A percentile compares a stretch with the other conserved stretches of the same genome.
Conservation (phyloP, 1,284 basidiomycete species). For the Pseudozyma pruni region DNA sequence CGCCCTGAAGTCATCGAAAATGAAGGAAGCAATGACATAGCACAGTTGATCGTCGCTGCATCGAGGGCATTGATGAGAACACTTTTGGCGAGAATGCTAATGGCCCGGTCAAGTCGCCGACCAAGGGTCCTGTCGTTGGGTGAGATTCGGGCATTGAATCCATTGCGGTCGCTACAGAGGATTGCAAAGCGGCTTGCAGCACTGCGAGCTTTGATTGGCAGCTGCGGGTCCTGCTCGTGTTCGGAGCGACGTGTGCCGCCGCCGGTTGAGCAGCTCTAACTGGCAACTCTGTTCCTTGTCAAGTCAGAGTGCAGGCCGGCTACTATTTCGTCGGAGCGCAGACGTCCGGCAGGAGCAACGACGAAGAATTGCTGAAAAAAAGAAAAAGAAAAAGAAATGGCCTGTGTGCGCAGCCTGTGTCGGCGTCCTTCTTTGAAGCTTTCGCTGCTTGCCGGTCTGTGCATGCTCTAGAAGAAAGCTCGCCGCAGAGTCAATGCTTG, state of each 20-base stretch:
- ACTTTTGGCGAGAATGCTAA: no score
- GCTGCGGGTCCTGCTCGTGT: not conserved
- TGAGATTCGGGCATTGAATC: conserved; percentile 12
- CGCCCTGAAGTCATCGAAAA: conserved; percentile 9
- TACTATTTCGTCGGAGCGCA: conserved; percentile 27
- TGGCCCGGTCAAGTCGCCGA: conserved; percentile 15
- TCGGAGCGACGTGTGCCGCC: conserved; percentile 19
- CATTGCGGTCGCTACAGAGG: conserved; percentile 16
- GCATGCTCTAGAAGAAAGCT: not conserved
- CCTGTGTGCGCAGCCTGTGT: conserved; percentile 7
- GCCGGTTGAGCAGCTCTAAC: conserved; percentile 1
- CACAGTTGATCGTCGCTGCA: no score
- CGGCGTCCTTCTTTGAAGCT: not conserved
- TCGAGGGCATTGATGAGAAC: no score
- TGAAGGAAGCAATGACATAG: no score
- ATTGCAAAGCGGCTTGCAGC: no score
- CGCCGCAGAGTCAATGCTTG: not conserved
- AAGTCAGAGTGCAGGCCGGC: conserved; percentile 5
- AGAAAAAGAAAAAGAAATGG: conserved; percentile 6
- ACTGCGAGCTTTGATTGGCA: not conserved
- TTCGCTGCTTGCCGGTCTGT: not conserved
- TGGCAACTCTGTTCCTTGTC: not conserved
- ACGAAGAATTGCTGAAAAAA: conserved; percentile 12
- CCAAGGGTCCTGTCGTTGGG: not conserved
- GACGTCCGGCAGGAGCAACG: conserved; percentile 27